Conservation (phyloP, 495 filamentous ascomycete genomes). For the Xylaria acuta region DNA sequence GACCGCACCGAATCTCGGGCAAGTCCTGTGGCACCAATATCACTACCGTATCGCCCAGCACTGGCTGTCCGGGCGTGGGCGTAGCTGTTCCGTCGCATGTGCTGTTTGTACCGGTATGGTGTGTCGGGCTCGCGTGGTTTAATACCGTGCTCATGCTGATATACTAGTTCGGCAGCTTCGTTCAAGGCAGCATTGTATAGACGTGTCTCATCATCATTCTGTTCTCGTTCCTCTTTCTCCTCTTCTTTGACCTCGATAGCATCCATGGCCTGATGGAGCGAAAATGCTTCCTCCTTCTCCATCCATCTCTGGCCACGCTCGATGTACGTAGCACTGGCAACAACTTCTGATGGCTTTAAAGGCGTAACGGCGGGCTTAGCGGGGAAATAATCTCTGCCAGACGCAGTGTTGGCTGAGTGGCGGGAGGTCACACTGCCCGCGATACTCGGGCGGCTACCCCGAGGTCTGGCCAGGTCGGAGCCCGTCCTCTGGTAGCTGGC, state of each 20-base stretch:
- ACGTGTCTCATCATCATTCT: constrained; percentile 67
- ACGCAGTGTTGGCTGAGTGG: constrained; percentile 44
- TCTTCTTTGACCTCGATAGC: constrained; percentile 49
- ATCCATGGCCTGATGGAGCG: constrained; percentile 78
- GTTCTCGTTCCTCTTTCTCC: constrained; percentile 31
- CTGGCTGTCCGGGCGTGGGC: constrained; percentile 67
- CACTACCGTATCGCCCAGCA: constrained; percentile 56
- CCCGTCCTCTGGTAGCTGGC: constrained; percentile 45
- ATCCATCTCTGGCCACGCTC: constrained; percentile 83
- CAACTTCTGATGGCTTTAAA: constrained; percentile 56
- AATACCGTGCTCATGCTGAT: constrained; percentile 73
- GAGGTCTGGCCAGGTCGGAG: constrained; percentile 38
- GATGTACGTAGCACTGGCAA: constrained; percentile 70
- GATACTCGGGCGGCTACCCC: constrained; percentile 43
- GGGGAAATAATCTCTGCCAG: constrained; percentile 54
- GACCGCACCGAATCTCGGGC: constrained; percentile 55
- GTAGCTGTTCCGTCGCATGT: constrained; percentile 66
- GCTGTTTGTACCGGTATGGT: constrained; percentile 67
- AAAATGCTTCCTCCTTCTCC: constrained; percentile 83
- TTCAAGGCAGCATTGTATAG: constrained; percentile 79
- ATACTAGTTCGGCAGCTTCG: constrained; percentile 87
- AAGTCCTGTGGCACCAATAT: constrained; percentile 55
- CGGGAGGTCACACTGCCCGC: constrained; percentile 50
- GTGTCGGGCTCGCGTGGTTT: constrained; percentile 64
- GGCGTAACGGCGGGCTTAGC: constrained; percentile 41